Evolutionary conservation across 2,329 filamentous ascomycete genomes (phyloP).

Genomic region (Scedosporium apiospermum): DNA sequence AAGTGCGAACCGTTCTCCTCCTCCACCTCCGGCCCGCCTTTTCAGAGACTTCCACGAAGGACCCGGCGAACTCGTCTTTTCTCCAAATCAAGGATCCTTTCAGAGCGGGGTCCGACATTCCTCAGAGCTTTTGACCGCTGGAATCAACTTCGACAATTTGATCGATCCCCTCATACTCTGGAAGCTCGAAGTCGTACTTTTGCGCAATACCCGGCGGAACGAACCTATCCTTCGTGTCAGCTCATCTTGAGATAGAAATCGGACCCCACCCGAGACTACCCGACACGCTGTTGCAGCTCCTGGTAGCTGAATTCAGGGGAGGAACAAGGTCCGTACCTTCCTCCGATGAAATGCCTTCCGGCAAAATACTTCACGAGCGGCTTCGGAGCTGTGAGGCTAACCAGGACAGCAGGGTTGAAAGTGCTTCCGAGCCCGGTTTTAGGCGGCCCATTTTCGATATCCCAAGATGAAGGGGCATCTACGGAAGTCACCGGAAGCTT

Average conservation of each 20-base stretch:
- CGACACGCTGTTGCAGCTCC: not conserved
- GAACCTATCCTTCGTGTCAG: constrained; percentile 48
- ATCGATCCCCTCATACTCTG: constrained; percentile 75
- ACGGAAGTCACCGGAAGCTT: constrained; percentile 74
- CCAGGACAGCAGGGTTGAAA: constrained; percentile 71
- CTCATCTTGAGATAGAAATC: not conserved
- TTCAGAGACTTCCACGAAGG: not conserved
- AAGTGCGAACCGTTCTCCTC: not conserved
- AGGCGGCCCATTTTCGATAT: constrained; percentile 80
- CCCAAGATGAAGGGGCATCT: constrained; percentile 90
- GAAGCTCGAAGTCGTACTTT: constrained; percentile 80
- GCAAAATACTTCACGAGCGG: constrained; percentile 75
- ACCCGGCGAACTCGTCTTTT: not conserved
- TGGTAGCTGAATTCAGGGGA: not conserved
- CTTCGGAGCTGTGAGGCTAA: constrained; percentile 90
- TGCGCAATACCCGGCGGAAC: constrained; percentile 66
- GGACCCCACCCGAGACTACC: not conserved
- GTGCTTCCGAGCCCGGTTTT: constrained; percentile 63
- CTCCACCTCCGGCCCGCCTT: not conserved
- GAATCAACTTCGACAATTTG: constrained; percentile 71
- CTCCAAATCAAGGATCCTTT: not conserved
- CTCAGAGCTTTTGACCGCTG: constrained; percentile 43
- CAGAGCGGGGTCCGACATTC: not conserved
- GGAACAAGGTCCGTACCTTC: constrained; percentile 44
- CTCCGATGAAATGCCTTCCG: constrained; percentile 86